phyloP scores from a whole-genome alignment of 2,329 filamentous ascomycete genomes.

The Lanzia echinophila region DNA sequence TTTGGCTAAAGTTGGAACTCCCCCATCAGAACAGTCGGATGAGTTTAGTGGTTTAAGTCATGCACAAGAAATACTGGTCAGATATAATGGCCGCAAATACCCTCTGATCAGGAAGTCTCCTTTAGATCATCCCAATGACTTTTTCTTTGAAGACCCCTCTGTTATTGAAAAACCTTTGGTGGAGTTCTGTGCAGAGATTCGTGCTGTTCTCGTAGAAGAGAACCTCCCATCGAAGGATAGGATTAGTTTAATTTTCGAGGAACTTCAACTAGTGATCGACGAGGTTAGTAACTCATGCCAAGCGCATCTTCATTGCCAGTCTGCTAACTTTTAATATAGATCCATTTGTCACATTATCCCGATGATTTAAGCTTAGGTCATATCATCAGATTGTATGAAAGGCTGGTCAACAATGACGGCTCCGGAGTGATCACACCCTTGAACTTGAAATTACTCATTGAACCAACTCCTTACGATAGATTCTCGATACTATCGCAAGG shows the following conservation, averaged over 20 bases:
- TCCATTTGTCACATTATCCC: constrained; percentile 42
- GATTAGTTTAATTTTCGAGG: constrained; percentile 47
- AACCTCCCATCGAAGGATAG: constrained; percentile 51
- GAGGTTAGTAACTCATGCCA: constrained; percentile 43
- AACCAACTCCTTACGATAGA: constrained; percentile 46
- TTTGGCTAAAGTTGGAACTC: neutral
- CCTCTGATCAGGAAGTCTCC: constrained; percentile 8
- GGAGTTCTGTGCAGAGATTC: constrained; percentile 50
- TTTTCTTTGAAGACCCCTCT: constrained; percentile 49
- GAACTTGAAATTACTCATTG: constrained; percentile 49
- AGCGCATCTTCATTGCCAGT: neutral
- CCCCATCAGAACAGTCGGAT: neutral
- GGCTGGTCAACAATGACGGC: constrained; percentile 53
- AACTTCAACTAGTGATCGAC: constrained; percentile 47
- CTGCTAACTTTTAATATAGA: constrained; percentile 24
- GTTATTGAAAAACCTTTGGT: constrained; percentile 46
- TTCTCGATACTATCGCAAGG: constrained; percentile 45
- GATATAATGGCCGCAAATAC: constrained; percentile 6
- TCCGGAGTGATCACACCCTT: constrained; percentile 45
- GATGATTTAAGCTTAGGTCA: constrained; percentile 46
- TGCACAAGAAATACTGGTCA: constrained; percentile 6
- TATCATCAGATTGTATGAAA: constrained; percentile 52
- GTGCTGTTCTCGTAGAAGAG: constrained; percentile 44
- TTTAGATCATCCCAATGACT: constrained; percentile 44
- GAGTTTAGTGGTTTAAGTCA: neutral